These are phyloP conservation scores for Micromonas commoda DNA, from an alignment of 139 green algal species.

Conservation along the genomic window DNA sequence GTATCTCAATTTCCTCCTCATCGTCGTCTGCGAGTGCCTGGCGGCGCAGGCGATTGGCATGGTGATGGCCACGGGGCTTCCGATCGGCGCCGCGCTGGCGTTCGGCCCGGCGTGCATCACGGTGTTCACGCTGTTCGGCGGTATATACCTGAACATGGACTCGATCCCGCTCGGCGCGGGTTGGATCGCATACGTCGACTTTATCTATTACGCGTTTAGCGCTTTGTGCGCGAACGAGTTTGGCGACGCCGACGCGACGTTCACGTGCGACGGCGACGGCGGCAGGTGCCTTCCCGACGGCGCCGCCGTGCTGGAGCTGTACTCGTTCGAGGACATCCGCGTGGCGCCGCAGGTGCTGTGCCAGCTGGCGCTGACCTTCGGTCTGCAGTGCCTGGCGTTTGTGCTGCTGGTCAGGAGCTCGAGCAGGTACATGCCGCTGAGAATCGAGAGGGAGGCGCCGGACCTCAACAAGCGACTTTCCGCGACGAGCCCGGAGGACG, in stretches of 20 bases:
- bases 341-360: neutral
- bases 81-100: slow-evolving; percentile 35
- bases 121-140: slow-evolving; percentile 51
- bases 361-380: neutral
- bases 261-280: neutral
- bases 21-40: neutral
- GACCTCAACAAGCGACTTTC: neutral
- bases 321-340: slow-evolving; percentile 1
- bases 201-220: slow-evolving; percentile 41
- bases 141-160: slow-evolving; percentile 49
- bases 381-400: slow-evolving; percentile 13
- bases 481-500: neutral
- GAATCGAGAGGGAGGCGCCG: neutral
- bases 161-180: slow-evolving; percentile 41
- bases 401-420: neutral
- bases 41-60: slow-evolving; percentile 13
- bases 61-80: slow-evolving; percentile 12
- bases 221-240: slow-evolving; percentile 40
- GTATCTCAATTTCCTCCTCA: neutral
- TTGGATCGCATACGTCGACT: slow-evolving; percentile 38
- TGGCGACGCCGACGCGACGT: slow-evolving; percentile 3
- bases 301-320: neutral
- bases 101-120: slow-evolving; percentile 49
- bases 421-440: neutral
- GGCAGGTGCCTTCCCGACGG: neutral